These are phyloP conservation scores for Rubus idaeus DNA, from an alignment of 306 rosid genomes.

Conservation along the genomic window DNA sequence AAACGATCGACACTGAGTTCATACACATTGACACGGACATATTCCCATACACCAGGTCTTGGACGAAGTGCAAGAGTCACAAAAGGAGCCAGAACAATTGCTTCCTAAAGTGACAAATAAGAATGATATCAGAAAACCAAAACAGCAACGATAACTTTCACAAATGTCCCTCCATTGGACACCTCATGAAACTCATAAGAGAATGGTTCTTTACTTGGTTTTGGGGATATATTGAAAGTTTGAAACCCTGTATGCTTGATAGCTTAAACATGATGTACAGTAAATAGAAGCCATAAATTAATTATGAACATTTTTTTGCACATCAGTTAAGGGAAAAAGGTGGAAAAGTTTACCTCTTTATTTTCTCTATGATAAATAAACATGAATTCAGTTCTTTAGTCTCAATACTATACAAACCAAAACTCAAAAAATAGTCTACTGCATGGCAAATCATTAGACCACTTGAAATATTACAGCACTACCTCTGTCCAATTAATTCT, in stretches of 20 bases:
- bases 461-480: not conserved
- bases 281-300: not conserved
- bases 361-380: not conserved
- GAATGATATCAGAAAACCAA: slow-evolving; percentile 4
- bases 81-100: slow-evolving; percentile 73
- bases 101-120: slow-evolving; percentile 44
- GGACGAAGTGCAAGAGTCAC: slow-evolving; percentile 79
- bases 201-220: not conserved
- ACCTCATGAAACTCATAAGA: not conserved
- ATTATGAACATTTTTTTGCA: not conserved
- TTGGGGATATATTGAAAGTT: not conserved
- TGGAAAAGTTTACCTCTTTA: not conserved
- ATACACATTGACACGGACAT: slow-evolving; percentile 65
- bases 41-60: slow-evolving; percentile 81
- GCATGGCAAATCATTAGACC: not conserved
- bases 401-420: not conserved
- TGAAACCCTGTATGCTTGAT: not conserved
- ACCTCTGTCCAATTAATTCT: not conserved
- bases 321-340: no score
- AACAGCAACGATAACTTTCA: not conserved
- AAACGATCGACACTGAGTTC: slow-evolving; percentile 79
- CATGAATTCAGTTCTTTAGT: not conserved
- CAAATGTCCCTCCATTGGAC: not conserved
- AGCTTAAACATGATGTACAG: not conserved
- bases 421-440: not conserved